Evolutionary conservation across 1,139 yeast species (phyloP).

Genomic region (Casaregolazyma lundiana): DNA sequence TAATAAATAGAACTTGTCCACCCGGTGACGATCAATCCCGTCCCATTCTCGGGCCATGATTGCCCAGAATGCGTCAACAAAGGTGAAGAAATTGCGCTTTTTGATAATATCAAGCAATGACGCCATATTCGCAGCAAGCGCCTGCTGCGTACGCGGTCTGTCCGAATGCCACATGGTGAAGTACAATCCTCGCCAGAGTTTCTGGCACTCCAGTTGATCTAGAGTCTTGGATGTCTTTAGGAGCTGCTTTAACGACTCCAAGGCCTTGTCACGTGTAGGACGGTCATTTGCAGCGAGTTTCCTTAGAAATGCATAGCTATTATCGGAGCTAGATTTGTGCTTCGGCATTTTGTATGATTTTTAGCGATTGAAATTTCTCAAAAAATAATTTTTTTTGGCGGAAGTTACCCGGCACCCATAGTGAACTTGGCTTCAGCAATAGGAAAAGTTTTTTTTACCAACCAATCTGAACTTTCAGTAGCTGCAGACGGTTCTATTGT

Average conservation of each 20-base stretch:
- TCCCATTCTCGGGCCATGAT: conserved; percentile 82
- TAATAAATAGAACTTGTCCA: conserved; percentile 80
- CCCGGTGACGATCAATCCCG: conserved; percentile 64
- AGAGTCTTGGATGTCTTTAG: conserved; percentile 42
- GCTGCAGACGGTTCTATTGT: conserved; percentile 20
- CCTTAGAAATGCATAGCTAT: conserved; percentile 54
- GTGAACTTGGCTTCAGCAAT: background rate
- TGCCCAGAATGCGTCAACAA: conserved; percentile 76
- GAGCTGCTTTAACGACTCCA: conserved; percentile 60
- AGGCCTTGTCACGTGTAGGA: conserved; percentile 68
- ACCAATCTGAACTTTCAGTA: conserved; percentile 23
- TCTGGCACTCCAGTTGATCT: conserved; percentile 58
- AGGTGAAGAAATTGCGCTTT: conserved; percentile 44
- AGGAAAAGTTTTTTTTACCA: conserved; percentile 11
- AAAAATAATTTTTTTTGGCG: conserved; percentile 2
- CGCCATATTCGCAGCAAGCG: conserved; percentile 71
- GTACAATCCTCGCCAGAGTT: conserved; percentile 91
- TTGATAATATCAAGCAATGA: conserved; percentile 42
- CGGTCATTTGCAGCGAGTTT: conserved; percentile 81
- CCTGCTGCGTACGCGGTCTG: conserved; percentile 85
- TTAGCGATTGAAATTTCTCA: background rate
- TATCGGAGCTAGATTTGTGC: conserved; percentile 1
- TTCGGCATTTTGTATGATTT: conserved; percentile 3
- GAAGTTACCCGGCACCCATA: background rate
- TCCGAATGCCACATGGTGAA: conserved; percentile 95